These are phyloP conservation scores for Leccinum subtestaceum DNA, from an alignment of 768 basidiomycete genomes.

Conservation along the genomic window DNA sequence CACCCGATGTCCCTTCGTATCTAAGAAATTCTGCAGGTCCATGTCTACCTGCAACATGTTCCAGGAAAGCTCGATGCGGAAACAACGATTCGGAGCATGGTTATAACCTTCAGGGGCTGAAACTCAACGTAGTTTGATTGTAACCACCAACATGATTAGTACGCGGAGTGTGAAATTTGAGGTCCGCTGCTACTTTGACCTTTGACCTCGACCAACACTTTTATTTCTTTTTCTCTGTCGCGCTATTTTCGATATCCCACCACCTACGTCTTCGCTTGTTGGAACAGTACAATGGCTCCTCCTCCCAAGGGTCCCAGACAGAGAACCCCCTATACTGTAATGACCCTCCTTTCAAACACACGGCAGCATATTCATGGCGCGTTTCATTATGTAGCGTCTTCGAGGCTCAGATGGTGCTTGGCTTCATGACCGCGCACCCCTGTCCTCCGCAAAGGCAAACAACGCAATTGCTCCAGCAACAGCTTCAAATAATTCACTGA, in stretches of 20 bases:
- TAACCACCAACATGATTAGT: not conserved
- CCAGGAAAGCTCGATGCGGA: not conserved
- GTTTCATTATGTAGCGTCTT: slow-evolving; percentile 48
- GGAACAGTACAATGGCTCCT: slow-evolving; percentile 20
- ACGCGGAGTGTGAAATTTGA: slow-evolving; percentile 18
- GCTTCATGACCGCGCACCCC: slow-evolving; percentile 73
- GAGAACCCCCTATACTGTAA: slow-evolving; percentile 45
- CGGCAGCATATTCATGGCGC: slow-evolving; percentile 2
- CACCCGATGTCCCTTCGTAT: too few relatives aligned
- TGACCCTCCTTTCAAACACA: slow-evolving; percentile 5
- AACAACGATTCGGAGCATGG: too few relatives aligned
- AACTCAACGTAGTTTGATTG: too few relatives aligned
- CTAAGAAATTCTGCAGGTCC: not conserved
- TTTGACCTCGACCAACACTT: not conserved
- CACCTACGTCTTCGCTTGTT: not conserved
- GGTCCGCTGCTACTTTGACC: slow-evolving; percentile 5
- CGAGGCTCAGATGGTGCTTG: slow-evolving; percentile 60
- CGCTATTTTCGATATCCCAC: not conserved
- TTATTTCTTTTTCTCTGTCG: not conserved
- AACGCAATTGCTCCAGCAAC: slow-evolving; percentile 22
- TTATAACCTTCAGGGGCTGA: too few relatives aligned
- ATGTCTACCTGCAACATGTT: not conserved
- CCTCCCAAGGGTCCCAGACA: slow-evolving; percentile 30
- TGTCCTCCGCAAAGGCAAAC: slow-evolving; percentile 31
- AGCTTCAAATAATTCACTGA: slow-evolving; percentile 30